These are phyloP conservation scores for Aspergillus brasiliensis DNA, from an alignment of 2,329 filamentous ascomycete genomes.

Conservation along the genomic window DNA sequence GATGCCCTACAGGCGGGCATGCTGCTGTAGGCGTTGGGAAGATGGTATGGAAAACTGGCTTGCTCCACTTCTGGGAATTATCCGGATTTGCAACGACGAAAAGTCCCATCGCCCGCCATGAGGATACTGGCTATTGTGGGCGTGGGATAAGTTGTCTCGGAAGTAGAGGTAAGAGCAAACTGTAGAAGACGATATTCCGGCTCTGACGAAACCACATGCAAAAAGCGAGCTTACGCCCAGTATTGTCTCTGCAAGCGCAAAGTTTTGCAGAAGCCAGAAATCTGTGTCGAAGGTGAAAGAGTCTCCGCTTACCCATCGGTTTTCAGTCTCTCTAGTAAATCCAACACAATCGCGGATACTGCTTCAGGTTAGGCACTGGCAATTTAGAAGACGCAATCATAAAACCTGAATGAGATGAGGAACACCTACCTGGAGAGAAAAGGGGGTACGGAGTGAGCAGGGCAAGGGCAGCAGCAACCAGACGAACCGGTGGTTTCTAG, in stretches of 20 bases:
- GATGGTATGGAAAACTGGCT: not conserved
- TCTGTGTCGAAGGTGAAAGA: not conserved
- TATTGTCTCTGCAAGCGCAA: not conserved
- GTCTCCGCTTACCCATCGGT: not conserved
- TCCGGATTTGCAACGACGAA: not conserved
- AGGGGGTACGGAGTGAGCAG: not conserved
- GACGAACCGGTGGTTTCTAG: slow-evolving; percentile 10
- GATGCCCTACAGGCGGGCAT: not conserved
- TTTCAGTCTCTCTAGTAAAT: not conserved
- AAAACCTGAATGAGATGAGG: not conserved
- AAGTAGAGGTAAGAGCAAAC: not conserved
- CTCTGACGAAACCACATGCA: not conserved
- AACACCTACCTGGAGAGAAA: not conserved
- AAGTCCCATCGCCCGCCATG: not conserved
- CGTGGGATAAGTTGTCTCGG: not conserved
- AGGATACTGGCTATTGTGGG: not conserved
- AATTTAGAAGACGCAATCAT: not conserved
- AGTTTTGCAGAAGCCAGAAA: not conserved
- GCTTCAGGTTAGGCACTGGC: not conserved
- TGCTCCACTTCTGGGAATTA: not conserved
- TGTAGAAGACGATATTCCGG: not conserved
- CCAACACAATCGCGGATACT: not conserved
- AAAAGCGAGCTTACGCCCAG: not conserved
- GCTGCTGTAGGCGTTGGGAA: not conserved
- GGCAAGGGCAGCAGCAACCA: slow-evolving; percentile 15